These are phyloP conservation scores for Mycosphaerella sp. DNA, from an alignment of 2,329 filamentous ascomycete species.

Conservation along the genomic window DNA sequence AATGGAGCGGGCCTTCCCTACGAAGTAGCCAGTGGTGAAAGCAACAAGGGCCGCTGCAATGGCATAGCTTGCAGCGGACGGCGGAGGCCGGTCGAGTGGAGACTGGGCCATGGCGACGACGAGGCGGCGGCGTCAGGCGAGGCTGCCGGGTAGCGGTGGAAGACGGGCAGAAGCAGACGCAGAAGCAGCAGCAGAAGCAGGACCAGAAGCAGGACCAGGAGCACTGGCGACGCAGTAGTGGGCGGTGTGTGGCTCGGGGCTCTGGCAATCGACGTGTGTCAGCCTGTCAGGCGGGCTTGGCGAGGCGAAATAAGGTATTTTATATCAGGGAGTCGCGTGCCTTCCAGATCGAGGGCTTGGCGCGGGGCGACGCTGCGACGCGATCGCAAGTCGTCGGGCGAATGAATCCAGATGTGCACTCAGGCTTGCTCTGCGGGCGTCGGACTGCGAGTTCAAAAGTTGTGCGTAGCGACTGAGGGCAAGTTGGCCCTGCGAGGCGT, in stretches of 20 bases:
- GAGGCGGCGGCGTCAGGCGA: not conserved
- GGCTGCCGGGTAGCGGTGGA: not conserved
- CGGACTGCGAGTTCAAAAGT: not conserved
- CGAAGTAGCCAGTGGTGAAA: constrained; percentile 69
- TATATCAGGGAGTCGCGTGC: no score
- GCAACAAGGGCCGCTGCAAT: constrained; percentile 68
- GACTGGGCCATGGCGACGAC: constrained; percentile 9
- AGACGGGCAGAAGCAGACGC: not conserved
- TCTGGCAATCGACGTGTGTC: not conserved
- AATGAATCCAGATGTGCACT: not conserved
- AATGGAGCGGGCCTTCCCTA: constrained; percentile 59
- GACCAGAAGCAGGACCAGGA: no score
- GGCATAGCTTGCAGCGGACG: constrained; percentile 55
- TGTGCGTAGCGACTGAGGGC: not conserved
- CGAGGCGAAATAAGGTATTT: no score
- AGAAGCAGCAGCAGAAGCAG: not conserved
- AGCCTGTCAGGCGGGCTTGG: no score
- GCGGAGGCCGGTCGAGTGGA: constrained; percentile 34
- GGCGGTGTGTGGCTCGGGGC: not conserved
- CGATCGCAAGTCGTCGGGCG: not conserved
- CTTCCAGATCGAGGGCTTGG: not conserved
- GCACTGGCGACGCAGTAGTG: no score
- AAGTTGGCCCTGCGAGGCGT: not conserved
- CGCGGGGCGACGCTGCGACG: no score
- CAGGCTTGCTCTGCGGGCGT: not conserved